Evolutionary conservation across 2,329 filamentous ascomycete species (phyloP), one percentile per base, ranked within the genome.

Genomic region (Clarireedia monteithiana): DNA sequence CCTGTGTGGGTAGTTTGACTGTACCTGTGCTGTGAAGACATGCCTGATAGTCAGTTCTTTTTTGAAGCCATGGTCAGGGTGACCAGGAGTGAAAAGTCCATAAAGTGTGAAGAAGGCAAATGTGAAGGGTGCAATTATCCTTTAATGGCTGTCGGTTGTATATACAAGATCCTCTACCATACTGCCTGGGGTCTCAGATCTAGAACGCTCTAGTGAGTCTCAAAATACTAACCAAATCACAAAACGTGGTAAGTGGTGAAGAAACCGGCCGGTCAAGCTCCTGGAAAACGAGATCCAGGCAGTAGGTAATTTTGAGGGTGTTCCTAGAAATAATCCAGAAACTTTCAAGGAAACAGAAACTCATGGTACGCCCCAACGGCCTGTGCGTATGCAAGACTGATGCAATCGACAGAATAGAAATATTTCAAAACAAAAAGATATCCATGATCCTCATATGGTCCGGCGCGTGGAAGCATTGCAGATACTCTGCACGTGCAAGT

Each of bases 381-480:
- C 62, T 64, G 62, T 61, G 61, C 60, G 59, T 58, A 65, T 68
- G 66, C 66, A 66, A 64, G 62, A 67, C 66, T 64, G 62, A 65
- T 67, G 65, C 65, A 68, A 55, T 61, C 59, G 58, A 63, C 63
- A 66, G 61, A 58, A 56, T 50, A 53, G 63, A 49, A 58, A 57
- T 12, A 23, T 46, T 53, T 34, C 34, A 57, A 55, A 47, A 48
- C 60, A 59, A 49, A 62, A 57, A 59, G 57, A 59, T 56, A 56
- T 55, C 60, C 53, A 50, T 50, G 42, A 50, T 58, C 60, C 60
- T 55, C 58, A 55, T 57, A 53, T 56, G 59, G 57, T 59, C 64
- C 53, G 58, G 60, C 60, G 64, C 61, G 59, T 64, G 61, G 63
- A 62, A 61, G 59, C 60, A 66, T 63, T 50, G 62, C 48, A 56